These are phyloP conservation scores for Thraustochytrium sp. DNA, from an alignment of 352 stramenopile species.

Conservation along the genomic window DNA sequence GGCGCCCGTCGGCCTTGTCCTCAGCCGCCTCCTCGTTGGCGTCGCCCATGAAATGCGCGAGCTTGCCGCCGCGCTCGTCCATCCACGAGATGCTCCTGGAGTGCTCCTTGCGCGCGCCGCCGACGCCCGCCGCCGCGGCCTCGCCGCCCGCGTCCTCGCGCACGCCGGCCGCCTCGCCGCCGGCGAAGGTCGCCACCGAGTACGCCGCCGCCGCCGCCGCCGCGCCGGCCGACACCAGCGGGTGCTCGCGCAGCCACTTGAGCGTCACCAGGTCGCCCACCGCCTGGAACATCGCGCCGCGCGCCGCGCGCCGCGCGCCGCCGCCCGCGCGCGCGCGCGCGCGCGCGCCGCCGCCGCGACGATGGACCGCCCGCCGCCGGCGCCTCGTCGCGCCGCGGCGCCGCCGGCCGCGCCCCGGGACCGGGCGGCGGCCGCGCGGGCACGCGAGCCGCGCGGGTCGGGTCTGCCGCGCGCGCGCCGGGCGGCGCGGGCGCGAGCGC, in stretches of 20 bases:
- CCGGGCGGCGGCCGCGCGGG: no score
- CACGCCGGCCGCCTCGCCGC: not conserved
- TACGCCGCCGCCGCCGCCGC: conserved; percentile 1
- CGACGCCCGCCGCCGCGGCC: not conserved
- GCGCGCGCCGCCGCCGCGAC: no score
- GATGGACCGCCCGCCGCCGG: not conserved
- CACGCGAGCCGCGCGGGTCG: no score
- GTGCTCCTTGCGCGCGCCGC: not conserved
- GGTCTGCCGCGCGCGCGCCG: no score
- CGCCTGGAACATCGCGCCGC: conserved; percentile 17
- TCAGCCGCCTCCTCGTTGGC: not conserved
- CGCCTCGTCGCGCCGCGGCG: no score
- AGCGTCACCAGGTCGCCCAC: conserved; percentile 36
- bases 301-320: not conserved
- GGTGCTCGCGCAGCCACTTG: conserved; percentile 39
- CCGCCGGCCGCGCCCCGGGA: no score
- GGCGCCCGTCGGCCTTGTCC: not conserved
- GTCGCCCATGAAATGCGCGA: conserved; percentile 39
- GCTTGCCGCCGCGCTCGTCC: conserved; percentile 32
- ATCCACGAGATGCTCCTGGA: not conserved
- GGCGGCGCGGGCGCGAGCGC: no score
- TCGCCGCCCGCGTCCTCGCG: not conserved
- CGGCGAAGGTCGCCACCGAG: not conserved
- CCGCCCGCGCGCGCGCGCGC: no score
- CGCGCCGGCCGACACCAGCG: not conserved